Percentiles rank a stretch among this genome's conserved stretches.
These are phyloP conservation scores for Stagonosporopsis rhizophila DNA, from an alignment of 2,329 filamentous ascomycete genomes.

Conservation along the genomic window DNA sequence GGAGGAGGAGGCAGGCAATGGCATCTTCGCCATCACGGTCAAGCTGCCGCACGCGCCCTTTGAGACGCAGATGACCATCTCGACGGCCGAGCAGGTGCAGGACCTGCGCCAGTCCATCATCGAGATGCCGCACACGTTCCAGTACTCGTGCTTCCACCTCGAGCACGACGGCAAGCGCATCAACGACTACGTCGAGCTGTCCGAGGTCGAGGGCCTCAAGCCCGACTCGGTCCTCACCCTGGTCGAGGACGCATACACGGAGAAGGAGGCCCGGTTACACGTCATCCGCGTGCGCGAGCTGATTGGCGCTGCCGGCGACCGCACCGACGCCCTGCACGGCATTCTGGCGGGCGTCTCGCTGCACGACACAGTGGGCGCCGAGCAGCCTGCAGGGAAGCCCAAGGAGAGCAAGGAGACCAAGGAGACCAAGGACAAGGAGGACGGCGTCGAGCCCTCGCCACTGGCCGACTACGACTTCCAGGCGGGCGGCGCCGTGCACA, in stretches of 20 bases:
- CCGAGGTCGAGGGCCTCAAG: constrained; percentile 82
- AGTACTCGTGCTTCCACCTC: constrained; percentile 98
- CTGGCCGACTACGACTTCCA: constrained; percentile 80
- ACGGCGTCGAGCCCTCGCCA: constrained; percentile 45
- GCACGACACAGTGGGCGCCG: constrained; percentile 75
- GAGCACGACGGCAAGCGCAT: constrained; percentile 87
- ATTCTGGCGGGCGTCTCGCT: constrained; percentile 84
- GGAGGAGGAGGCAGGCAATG: constrained; percentile 39
- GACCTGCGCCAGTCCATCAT: constrained; percentile 97
- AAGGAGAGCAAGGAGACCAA: constrained; percentile 17
- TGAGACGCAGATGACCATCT: constrained; percentile 87
- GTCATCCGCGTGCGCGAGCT: constrained; percentile 89
- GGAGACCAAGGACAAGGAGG: constrained; percentile 14
- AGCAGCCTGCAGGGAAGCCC: constrained; percentile 36
- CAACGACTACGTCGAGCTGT: constrained; percentile 94
- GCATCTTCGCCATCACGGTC: constrained; percentile 75
- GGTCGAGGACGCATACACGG: constrained; percentile 94
- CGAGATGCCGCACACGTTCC: constrained; percentile 89
- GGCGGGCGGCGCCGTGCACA: constrained; percentile 70
- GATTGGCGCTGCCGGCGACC: constrained; percentile 88
- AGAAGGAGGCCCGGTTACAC: constrained; percentile 97
- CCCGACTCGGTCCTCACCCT: constrained; percentile 79
- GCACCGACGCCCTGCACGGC: constrained; percentile 85
- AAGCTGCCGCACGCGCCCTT: constrained; percentile 80
- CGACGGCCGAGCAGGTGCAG: constrained; percentile 93